Percentiles rank a stretch among this genome's conserved stretches.
phyloP scores from a whole-genome alignment of 257 asterid genomes.

The Datura wrightii region DNA sequence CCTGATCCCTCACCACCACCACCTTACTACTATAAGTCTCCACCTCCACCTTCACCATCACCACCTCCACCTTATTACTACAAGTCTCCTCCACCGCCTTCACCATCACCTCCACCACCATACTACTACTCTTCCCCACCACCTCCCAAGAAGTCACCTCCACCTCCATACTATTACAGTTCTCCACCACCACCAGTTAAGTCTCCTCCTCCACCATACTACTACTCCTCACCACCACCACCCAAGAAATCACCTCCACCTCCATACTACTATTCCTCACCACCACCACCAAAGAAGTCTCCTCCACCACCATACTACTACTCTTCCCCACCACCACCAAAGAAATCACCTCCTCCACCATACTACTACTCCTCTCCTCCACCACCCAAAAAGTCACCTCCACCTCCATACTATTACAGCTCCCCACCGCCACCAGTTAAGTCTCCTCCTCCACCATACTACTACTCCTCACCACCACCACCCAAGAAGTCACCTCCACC shows the following conservation, averaged over 20 bases:
- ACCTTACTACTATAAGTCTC: constrained; percentile 33
- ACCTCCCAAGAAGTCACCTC: constrained; percentile 47
- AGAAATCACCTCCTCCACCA: constrained; percentile 51
- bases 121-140: constrained; percentile 54
- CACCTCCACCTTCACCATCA: constrained; percentile 45
- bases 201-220: constrained; percentile 50
- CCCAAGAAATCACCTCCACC: constrained; percentile 47
- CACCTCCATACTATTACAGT: constrained; percentile 44
- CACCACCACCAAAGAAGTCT: constrained; percentile 49
- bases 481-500: constrained; percentile 49
- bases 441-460: constrained; percentile 47
- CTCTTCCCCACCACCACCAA: constrained; percentile 39
- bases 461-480: constrained; percentile 55
- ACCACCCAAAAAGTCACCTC: constrained; percentile 44
- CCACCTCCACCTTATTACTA: constrained; percentile 51
- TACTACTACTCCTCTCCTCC: constrained; percentile 46
- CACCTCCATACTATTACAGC: constrained; percentile 41
- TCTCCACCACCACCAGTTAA: constrained; percentile 46
- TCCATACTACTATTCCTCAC: constrained; percentile 44
- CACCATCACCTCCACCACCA: constrained; percentile 55
- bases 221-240: constrained; percentile 43
- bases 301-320: constrained; percentile 43
- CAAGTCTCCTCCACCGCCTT: constrained; percentile 48
- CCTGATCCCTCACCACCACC: constrained; percentile 44
- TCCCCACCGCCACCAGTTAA: constrained; percentile 40